These are phyloP conservation scores for Saprolegnia diclina DNA, from an alignment of 352 stramenopile genomes.

Conservation along the genomic window DNA sequence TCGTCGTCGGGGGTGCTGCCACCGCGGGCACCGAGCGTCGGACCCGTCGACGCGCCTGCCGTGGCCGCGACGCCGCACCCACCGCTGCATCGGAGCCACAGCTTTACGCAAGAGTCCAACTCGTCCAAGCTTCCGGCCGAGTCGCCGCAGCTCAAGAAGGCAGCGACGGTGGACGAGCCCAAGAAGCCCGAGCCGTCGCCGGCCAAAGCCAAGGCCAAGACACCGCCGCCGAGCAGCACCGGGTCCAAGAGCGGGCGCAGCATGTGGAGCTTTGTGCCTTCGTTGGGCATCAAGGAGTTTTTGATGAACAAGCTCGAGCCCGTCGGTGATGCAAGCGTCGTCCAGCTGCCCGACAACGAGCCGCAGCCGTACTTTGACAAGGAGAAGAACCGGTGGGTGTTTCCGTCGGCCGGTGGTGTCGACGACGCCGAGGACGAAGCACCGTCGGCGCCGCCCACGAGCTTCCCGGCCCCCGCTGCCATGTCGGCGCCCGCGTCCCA, in stretches of 20 bases:
- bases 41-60: not conserved
- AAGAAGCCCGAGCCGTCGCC: slow-evolving; percentile 25
- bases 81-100: slow-evolving; percentile 18
- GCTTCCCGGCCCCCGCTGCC: slow-evolving; percentile 35
- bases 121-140: slow-evolving; percentile 4
- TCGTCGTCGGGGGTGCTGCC: slow-evolving; percentile 6
- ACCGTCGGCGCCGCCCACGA: slow-evolving; percentile 64
- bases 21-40: not conserved
- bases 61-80: not conserved
- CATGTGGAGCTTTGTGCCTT: slow-evolving; percentile 50
- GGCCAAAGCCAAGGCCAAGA: slow-evolving; percentile 67
- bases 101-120: slow-evolving; percentile 31
- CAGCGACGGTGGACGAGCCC: slow-evolving; percentile 1
- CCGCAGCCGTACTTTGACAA: slow-evolving; percentile 78
- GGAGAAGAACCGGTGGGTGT: slow-evolving; percentile 76
- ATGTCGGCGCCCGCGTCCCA: slow-evolving; percentile 70
- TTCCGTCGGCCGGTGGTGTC: slow-evolving; percentile 50
- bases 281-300: slow-evolving; percentile 34
- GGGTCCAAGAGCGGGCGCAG: slow-evolving; percentile 35
- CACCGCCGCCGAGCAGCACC: slow-evolving; percentile 61
- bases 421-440: slow-evolving; percentile 50
- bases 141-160: slow-evolving; percentile 28
- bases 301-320: slow-evolving; percentile 77
- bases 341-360: slow-evolving; percentile 70
- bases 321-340: slow-evolving; percentile 58